Base-by-base conservation (phyloP, 2,329 filamentous ascomycete species). In the Apiospora rasikravindrae region DNA sequence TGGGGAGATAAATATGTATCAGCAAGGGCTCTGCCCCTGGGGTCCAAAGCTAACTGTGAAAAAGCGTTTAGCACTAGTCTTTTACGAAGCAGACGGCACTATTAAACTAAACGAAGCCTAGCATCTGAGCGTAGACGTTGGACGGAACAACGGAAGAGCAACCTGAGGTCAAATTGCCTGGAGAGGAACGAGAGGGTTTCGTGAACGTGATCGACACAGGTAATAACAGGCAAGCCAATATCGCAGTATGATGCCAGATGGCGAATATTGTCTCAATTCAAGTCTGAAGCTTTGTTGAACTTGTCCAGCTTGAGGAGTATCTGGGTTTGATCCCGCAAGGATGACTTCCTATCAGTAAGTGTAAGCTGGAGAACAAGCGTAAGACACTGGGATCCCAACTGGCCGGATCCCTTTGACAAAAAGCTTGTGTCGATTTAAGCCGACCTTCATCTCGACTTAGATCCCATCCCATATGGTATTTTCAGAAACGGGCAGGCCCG, bases 21-120 rank as follows among this genome's bases (percentile, higher is more conserved):
- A 11, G 22, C 22, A 11, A 33, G 22, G 37, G 22, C 33, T 24
- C 10, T 1, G 2, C 11, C 33, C 57, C 57, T 14, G 22, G 57
- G 13, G 33, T 4, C 57, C 33, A 64, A 64, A 4, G 19, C n/a
- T 64, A 64, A 1, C 33, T 51, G 57, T 40, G 40, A 40, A 19
- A 33, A 40, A 33, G 57, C 57, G 33, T 64, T 64, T 4, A 16
- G 29, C 57, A 64, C 33, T 40, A 64, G 22, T 14, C 33, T 40
- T n/a, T n/a, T 64, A 64, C 57, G 33, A 40, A 22, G 57, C 57
- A 24, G 57, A 19, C 33, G 33, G 57, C 19, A 40, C 19, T n/a
- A 16, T 64, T 40, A 64, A 64, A 37, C 57, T 40, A 64, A 64
- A 64, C 19, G 33, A 40, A 64, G 22, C 45, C 45, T 49, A 64